These are phyloP conservation scores for Plasmodium vinckei DNA, from an alignment of 169 alveolate genomes.

Conservation along the genomic window DNA sequence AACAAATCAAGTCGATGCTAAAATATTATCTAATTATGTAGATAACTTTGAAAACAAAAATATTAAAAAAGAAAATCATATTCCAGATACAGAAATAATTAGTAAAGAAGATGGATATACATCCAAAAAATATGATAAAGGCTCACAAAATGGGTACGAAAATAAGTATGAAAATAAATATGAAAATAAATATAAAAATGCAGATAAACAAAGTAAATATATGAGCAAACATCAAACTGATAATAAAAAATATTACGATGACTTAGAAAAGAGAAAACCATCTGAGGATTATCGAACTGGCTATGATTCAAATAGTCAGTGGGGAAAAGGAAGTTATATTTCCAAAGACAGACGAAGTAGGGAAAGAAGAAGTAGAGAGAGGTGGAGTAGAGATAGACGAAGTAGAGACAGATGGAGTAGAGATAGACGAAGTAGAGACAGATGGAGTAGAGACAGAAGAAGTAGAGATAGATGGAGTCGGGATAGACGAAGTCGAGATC, in stretches of 20 bases:
- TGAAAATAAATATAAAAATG: not conserved
- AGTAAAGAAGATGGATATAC: no score
- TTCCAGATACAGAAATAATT: no score
- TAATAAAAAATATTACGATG: not conserved
- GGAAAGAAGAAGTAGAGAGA: constrained; percentile 10
- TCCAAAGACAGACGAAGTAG: constrained; percentile 4
- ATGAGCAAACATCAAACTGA: constrained; percentile 8
- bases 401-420: not conserved
- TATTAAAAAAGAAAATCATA: no score
- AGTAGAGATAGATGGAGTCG: constrained; percentile 6
- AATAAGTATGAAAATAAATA: not conserved
- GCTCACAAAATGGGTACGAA: not conserved
- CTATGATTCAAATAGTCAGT: constrained; percentile 2
- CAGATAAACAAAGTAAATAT: constrained; percentile 7
- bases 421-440: not conserved
- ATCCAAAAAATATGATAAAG: no score
- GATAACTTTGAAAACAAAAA: no score
- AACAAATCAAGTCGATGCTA: no score
- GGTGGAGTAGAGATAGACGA: not conserved
- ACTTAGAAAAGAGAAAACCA: constrained; percentile 10
- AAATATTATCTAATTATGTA: no score
- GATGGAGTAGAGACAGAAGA: constrained; percentile 10
- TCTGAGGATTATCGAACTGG: not conserved
- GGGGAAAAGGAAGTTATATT: constrained; percentile 6
- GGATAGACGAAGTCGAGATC: not conserved